Evolutionary conservation across 2,329 filamentous ascomycete species (phyloP).

Genomic region (Alternaria viburni): DNA sequence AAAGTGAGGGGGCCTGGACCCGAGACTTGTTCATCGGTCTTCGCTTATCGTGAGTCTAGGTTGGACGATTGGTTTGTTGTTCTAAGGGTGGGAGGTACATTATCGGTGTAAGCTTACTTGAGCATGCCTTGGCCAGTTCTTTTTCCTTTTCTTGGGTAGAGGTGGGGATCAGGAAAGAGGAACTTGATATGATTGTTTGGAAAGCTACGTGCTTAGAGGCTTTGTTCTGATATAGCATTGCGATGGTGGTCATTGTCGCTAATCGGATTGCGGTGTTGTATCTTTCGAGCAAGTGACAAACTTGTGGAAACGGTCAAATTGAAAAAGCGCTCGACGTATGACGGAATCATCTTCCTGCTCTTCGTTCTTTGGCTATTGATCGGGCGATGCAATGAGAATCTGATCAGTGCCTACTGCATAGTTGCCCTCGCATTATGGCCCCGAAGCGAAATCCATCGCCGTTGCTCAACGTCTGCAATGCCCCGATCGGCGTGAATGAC

Average conservation of each 20-base stretch:
- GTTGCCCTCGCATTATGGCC: background rate
- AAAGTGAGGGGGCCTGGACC: background rate
- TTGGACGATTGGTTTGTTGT: background rate
- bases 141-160: background rate
- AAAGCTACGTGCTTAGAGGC: background rate
- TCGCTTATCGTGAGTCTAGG: background rate
- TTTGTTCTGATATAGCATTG: background rate
- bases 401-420: background rate
- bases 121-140: background rate
- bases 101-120: background rate
- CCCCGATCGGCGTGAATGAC: background rate
- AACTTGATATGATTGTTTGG: background rate
- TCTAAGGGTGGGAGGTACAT: background rate
- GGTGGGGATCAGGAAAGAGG: background rate
- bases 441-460: background rate
- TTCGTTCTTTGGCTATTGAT: background rate
- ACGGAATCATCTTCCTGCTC: background rate
- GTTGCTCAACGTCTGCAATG: background rate
- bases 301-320: background rate
- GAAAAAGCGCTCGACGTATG: background rate
- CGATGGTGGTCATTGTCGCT: background rate
- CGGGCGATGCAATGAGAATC: background rate
- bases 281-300: background rate
- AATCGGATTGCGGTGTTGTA: background rate
- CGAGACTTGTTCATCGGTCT: background rate